Conservation (phyloP, 805 yeast genomes). For the Metschnikowia gelsemii region DNA sequence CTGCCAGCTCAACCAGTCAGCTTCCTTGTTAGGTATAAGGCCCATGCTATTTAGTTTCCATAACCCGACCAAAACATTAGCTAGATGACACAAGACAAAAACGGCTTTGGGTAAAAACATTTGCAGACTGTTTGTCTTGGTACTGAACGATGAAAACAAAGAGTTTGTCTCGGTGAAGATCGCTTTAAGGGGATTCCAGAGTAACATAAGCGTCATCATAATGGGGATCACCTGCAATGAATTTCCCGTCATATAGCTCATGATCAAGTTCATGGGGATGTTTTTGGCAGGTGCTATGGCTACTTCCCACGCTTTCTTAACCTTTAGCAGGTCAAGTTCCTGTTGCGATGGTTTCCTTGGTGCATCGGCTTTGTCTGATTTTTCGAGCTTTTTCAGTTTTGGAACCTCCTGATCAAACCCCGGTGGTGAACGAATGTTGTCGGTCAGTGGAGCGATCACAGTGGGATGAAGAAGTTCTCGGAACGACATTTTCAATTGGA, state of each 20-base stretch:
- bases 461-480: slow-evolving; percentile 16
- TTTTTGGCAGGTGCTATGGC: slow-evolving; percentile 78
- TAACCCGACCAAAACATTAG: slow-evolving; percentile 69
- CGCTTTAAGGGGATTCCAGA: slow-evolving; percentile 75
- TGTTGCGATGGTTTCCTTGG: slow-evolving; percentile 22
- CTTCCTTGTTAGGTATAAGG: slow-evolving; percentile 75
- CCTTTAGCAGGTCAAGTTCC: slow-evolving; percentile 40
- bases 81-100: slow-evolving; percentile 48
- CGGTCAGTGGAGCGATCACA: slow-evolving; percentile 8
- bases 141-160: slow-evolving; percentile 51
- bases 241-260: slow-evolving; percentile 93
- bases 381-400: slow-evolving; percentile 6
- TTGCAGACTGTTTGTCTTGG: slow-evolving; percentile 34
- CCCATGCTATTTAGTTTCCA: slow-evolving; percentile 90
- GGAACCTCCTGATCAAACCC: slow-evolving; percentile 16
- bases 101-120: slow-evolving; percentile 46
- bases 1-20: slow-evolving; percentile 95
- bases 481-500: slow-evolving; percentile 10
- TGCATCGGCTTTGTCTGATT: too few relatives aligned
- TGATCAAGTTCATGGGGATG: slow-evolving; percentile 85
- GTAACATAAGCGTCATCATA: slow-evolving; percentile 82
- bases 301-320: slow-evolving; percentile 80
- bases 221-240: slow-evolving; percentile 87
- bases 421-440: slow-evolving; percentile 19
- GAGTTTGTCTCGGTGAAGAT: slow-evolving; percentile 53